Evolutionary conservation across 495 filamentous ascomycete genomes (phyloP).

Genomic region (Talaromyces nanjingensis): DNA sequence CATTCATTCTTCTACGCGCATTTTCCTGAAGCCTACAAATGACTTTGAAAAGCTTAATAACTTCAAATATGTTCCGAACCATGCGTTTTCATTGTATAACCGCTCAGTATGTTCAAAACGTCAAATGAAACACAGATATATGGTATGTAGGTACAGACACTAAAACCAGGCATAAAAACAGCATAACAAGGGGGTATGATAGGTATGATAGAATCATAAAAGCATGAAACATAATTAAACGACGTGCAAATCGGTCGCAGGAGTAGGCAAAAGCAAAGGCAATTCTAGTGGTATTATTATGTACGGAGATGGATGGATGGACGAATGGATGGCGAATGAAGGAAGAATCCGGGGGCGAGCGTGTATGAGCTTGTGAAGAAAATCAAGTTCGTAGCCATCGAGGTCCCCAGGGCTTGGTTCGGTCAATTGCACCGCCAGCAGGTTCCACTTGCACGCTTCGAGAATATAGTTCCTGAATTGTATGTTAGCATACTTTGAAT

Average conservation of each 20-base stretch:
- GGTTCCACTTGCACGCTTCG: constrained; percentile 41
- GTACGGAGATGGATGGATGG: background rate
- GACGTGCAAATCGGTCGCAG: background rate
- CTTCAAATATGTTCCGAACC: background rate
- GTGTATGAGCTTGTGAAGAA: background rate
- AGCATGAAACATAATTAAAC: constrained; percentile 11
- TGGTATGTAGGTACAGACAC: background rate
- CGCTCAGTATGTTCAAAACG: background rate
- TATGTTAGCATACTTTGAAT: background rate
- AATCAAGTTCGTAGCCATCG: constrained; percentile 24
- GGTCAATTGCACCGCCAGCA: constrained; percentile 29
- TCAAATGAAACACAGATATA: background rate
- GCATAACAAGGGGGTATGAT: background rate
- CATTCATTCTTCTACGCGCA: background rate
- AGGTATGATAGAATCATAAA: constrained; percentile 8
- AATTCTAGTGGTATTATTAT: constrained; percentile 1
- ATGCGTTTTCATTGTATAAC: background rate
- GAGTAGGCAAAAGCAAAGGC: background rate
- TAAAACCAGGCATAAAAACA: constrained; percentile 5
- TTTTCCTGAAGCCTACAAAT: background rate
- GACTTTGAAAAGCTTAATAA: background rate
- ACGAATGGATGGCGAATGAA: background rate
- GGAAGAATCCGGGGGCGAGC: background rate
- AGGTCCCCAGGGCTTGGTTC: constrained; percentile 33
- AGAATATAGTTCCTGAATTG: constrained; percentile 33